Base-by-base conservation (phyloP, 257 asterid species). In the Solanum appendiculatum region DNA sequence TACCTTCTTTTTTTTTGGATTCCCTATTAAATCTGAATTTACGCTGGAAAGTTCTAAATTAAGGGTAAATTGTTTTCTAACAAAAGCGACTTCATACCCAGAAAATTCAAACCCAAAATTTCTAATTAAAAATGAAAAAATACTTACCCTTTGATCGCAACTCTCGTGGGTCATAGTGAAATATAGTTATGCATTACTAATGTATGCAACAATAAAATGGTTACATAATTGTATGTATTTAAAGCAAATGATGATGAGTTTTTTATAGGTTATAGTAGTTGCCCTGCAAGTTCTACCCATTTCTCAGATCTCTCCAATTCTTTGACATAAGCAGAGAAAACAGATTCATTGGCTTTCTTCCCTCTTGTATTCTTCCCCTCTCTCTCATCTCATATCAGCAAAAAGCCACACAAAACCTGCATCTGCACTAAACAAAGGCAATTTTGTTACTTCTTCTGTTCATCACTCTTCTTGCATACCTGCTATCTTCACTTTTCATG, bases 261-360 rank as follows among this genome's bases (percentile, higher is more conserved):
- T 16, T 86, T 86, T 10, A 13, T 75, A 21, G 29, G n/a, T 64
- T 6, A 23, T 6, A 48, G 16, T 33, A 88, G 56, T 31, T 54
- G 80, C n/a, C 21, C 37, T 25, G 84, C 37, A 40, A 44, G 44
- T 78, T 78, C 64, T 44, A 78, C 84, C 92, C 86, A 81, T 89
- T 91, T 90, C 92, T 90, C 92, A 94, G 94, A 93, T 92, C 94
- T 88, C 94, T 92, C 92, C 93, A 90, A 87, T 69, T 77, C 89
- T 89, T 86, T 91, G 93, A 91, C 95, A 93, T 87, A 89, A 88
- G 92, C 93, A 85, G 12, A 85, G 12, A 20, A 88, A 85, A 90
- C 92, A 84, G 86, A 89, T 88, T 86, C 92, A 90, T 89, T 58
- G 23, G 33, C 37, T 58, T 51, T 5, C 68, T 86, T 85, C 63